phyloP scores from a whole-genome alignment of 1,284 basidiomycete genomes.

The Moesziomyces globuligerus region DNA sequence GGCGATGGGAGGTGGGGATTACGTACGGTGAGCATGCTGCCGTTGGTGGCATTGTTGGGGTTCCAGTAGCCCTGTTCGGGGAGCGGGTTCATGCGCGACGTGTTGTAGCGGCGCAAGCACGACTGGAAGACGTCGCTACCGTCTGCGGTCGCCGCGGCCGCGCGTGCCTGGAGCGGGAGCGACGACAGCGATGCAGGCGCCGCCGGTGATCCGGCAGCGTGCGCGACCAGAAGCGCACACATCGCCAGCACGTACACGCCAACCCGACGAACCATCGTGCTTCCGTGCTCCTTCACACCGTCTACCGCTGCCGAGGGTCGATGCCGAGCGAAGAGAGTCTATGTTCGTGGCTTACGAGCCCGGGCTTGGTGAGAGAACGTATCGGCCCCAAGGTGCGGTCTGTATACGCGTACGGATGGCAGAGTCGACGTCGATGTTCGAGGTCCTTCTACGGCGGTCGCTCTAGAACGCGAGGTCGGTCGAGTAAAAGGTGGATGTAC shows the following conservation, averaged over 20 bases:
- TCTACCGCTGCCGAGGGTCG: too few relatives aligned
- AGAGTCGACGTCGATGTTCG: too few relatives aligned
- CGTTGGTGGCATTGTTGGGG: constrained; percentile 42
- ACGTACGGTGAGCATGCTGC: constrained; percentile 49
- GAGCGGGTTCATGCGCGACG: constrained; percentile 38
- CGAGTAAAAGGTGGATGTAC: too few relatives aligned
- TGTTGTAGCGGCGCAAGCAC: constrained; percentile 44
- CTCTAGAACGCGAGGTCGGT: too few relatives aligned
- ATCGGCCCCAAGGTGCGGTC: too few relatives aligned
- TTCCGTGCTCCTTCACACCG: too few relatives aligned
- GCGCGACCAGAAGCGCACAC: constrained; percentile 5
- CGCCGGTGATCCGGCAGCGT: constrained; percentile 7
- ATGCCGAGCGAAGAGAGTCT: too few relatives aligned
- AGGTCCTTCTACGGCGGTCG: too few relatives aligned
- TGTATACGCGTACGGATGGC: too few relatives aligned
- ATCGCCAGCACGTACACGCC: constrained; percentile 9
- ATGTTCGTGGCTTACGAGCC: too few relatives aligned
- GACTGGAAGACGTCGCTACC: constrained; percentile 32
- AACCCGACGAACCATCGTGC: background rate
- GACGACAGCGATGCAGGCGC: constrained; percentile 23
- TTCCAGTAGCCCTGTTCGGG: constrained; percentile 35
- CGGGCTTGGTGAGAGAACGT: too few relatives aligned
- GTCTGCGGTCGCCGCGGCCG: constrained; percentile 4
- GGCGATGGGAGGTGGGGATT: too few relatives aligned
- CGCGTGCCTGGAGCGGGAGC: constrained; percentile 5